Evolutionary conservation across 305 asterid species (phyloP).

Genomic region (Fraxinus xanthoxyloides): DNA sequence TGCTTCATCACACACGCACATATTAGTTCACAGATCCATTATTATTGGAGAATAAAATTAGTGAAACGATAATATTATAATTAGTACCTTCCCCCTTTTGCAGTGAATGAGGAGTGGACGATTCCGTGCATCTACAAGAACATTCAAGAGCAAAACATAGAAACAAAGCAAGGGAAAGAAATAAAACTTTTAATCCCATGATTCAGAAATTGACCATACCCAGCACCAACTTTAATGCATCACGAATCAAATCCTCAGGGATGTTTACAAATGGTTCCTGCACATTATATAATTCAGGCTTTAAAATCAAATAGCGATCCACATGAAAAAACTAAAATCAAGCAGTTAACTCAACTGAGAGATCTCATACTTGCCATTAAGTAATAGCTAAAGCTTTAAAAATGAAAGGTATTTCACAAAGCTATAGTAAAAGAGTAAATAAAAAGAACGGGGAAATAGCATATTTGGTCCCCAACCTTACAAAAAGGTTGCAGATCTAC

Average conservation of each 20-base stretch:
- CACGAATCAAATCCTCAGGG: conserved; percentile 58
- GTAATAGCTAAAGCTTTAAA: background rate
- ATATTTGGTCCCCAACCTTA: background rate
- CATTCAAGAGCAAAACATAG: background rate
- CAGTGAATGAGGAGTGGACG: conserved; percentile 85
- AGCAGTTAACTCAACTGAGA: background rate
- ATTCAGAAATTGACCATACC: conserved; percentile 39
- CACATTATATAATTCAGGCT: conserved; percentile 23
- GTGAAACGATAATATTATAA: background rate
- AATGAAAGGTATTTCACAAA: background rate
- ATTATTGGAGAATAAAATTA: background rate
- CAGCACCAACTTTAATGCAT: conserved; percentile 56
- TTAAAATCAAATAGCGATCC: background rate
- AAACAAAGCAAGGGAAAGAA: background rate
- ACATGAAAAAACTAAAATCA: background rate
- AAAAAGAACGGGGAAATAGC: background rate
- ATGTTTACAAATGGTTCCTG: conserved; percentile 77
- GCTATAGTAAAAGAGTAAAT: background rate
- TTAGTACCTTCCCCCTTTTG: conserved; percentile 83
- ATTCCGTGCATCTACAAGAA: conserved; percentile 59
- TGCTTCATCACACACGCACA: conserved; percentile 40
- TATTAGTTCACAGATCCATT: background rate
- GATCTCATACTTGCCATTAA: background rate
- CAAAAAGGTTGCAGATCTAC: background rate
- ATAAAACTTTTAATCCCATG: background rate